Evolutionary conservation across 2,329 filamentous ascomycete genomes (phyloP), one percentile per base, ranked within the genome.

Genomic region (Nothomitra cinnamomea): DNA sequence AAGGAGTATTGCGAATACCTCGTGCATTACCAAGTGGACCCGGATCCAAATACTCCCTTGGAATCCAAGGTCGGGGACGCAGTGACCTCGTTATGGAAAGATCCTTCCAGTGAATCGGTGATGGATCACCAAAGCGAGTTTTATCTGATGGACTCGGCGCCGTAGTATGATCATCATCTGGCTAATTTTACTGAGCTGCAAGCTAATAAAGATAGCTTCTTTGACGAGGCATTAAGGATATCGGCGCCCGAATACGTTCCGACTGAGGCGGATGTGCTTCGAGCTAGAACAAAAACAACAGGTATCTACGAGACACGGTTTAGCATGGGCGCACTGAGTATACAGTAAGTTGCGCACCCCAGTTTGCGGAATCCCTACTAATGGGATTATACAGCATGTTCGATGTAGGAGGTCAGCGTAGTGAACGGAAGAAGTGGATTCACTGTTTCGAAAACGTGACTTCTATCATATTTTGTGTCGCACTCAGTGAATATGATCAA

Each of bases 371-470:
- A 6, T 36, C 40, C 59, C 51, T 51, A 55, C 64, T 67, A 59
- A 66, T 61, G 35, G 49, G 12, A 41, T 41, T 24, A 45, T 42
- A 17, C 64, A 96, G 90, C 72, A 98, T 98, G 92, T 98, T 98
- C 65, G 92, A 98, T 67, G 92, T 98, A 3, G 92, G 92, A 58
- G 92, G 92, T 22, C 92, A 98, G 70, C 77, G 92, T 65, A 96
- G 90, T 67, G 92, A 98, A 70, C 80, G 92, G 58, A 98, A 98
- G 75, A 98, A 98, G 72, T 98, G 92, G 92, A 98, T 98, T 65
- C 92, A 98, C 71, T 98, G 92, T 72, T 98, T 98, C 68, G 92
- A 98, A 69, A 96, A 96, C 62, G 92, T 98, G 62, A 98, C 92
- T 43, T 96, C 92, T 2, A 98, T 98, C 68, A 98, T 98, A 61